Evolutionary conservation across 202 grass and related monocot genomes (phyloP).

Genomic region (Brachypodium distachyon): DNA sequence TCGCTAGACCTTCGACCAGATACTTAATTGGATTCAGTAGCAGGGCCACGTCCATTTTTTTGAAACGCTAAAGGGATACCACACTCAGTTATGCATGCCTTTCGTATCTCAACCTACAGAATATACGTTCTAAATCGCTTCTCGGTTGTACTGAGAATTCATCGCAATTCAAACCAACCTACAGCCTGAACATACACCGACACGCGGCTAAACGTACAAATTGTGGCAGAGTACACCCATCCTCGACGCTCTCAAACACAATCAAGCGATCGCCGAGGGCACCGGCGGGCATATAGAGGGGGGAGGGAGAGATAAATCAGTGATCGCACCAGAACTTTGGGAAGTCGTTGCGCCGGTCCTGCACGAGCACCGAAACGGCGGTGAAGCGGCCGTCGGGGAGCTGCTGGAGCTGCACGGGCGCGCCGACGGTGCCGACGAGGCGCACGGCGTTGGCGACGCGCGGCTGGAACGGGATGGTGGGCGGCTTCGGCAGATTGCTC

Average conservation of each 20-base stretch:
- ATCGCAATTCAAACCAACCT: neutral
- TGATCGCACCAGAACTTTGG: constrained; percentile 57
- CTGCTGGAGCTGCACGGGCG: constrained; percentile 57
- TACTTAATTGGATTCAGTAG: neutral
- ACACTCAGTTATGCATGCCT: too few relatives aligned
- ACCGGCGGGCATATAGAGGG: too few relatives aligned
- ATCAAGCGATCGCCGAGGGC: neutral
- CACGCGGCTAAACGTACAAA: neutral
- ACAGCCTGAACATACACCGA: neutral
- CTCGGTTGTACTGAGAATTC: neutral
- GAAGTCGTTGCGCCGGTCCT: constrained; percentile 20
- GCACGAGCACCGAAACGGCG: constrained; percentile 62
- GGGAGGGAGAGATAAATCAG: neutral
- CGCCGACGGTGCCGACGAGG: constrained; percentile 52
- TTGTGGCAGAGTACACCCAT: too few relatives aligned
- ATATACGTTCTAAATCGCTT: neutral
- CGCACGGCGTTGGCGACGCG: constrained; percentile 51
- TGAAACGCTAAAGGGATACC: neutral
- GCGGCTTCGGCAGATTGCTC: constrained; percentile 26
- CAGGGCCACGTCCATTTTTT: neutral
- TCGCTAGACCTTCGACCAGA: neutral
- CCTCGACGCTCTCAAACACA: neutral
- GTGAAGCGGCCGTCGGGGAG: constrained; percentile 38
- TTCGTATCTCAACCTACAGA: neutral
- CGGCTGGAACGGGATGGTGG: constrained; percentile 64